A percentile compares a stretch with the other conserved stretches of the same genome.
Evolutionary conservation across 2,329 filamentous ascomycete species (phyloP).

Genomic region (Nannizzia gypsea): DNA sequence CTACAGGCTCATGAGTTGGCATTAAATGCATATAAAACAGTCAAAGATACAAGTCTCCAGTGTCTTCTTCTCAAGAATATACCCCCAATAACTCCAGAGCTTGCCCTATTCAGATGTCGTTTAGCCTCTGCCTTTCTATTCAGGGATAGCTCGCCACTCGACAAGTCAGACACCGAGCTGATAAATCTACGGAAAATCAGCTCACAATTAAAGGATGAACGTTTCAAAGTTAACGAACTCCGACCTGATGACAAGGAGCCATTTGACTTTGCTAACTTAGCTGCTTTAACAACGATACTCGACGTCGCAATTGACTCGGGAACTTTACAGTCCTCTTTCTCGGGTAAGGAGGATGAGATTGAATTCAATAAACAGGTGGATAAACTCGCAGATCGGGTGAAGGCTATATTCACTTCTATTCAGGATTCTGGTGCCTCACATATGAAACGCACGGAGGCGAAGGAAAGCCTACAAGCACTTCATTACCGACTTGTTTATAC

Average conservation of each 20-base stretch:
- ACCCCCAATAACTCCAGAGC: conserved; percentile 25
- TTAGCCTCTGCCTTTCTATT: conserved; percentile 29
- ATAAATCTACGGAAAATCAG: conserved; percentile 24
- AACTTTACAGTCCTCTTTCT: conserved; percentile 14
- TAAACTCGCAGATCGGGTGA: conserved; percentile 48
- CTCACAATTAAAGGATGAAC: conserved; percentile 19
- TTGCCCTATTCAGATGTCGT: conserved; percentile 30
- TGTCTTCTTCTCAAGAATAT: conserved; percentile 32
- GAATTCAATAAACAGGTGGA: conserved; percentile 65
- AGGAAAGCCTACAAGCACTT: conserved; percentile 63
- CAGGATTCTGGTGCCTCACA: conserved; percentile 62
- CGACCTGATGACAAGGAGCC: conserved; percentile 6
- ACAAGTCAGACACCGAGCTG: conserved; percentile 19
- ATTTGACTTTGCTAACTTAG: conserved; percentile 55
- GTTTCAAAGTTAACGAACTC: conserved; percentile 23
- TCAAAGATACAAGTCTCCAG: conserved; percentile 29
- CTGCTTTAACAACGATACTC: conserved; percentile 54
- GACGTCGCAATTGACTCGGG: conserved; percentile 65
- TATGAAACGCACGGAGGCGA: conserved; percentile 62
- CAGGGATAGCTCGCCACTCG: conserved; percentile 19
- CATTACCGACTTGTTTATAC: conserved; percentile 59
- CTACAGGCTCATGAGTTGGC: conserved; percentile 23
- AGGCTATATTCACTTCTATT: conserved; percentile 49
- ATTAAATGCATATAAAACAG: conserved; percentile 22
- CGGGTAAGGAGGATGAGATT: conserved; percentile 23